Percentiles rank a stretch among this genome's conserved stretches.
Conservation (phyloP, 345 rosid genomes). For the Lumnitzera racemosa region DNA sequence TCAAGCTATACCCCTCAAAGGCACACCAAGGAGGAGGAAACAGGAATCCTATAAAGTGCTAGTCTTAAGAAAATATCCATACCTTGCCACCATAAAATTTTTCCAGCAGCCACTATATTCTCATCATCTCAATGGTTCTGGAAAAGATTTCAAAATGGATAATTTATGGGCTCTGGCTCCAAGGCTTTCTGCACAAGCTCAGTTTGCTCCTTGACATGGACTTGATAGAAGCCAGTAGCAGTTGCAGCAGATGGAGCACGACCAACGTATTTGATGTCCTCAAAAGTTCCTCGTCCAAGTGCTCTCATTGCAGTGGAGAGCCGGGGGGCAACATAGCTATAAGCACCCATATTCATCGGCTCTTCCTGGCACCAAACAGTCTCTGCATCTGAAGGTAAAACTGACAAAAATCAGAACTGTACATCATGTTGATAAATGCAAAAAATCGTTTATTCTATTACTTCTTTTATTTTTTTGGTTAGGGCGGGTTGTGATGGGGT, state of each 20-base stretch:
- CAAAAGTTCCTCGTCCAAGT: constrained; percentile 12
- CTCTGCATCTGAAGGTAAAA: constrained; percentile 14
- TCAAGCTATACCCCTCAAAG: no score
- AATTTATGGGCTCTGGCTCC: constrained; percentile 9
- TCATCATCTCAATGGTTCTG: background rate
- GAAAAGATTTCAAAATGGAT: constrained; percentile 1
- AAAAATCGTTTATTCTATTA: no score
- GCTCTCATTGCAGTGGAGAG: constrained; percentile 6
- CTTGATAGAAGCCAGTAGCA: constrained; percentile 16
- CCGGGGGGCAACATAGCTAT: constrained; percentile 15
- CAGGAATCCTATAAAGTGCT: no score
- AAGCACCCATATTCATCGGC: constrained; percentile 20
- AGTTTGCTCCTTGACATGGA: constrained; percentile 11
- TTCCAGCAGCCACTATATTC: constrained; percentile 7
- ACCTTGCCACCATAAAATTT: constrained; percentile 15
- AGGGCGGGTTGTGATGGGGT: no score
- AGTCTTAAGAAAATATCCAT: constrained; percentile 26
- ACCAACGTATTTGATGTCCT: constrained; percentile 13
- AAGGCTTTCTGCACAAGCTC: constrained; percentile 16
- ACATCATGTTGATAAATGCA: no score
- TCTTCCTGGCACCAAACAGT: constrained; percentile 19
- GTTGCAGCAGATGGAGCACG: constrained; percentile 18
- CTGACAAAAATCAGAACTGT: background rate
- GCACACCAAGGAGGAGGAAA: no score
- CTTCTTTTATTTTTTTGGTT: no score